These are phyloP conservation scores for Alternaria atra DNA, from an alignment of 2,329 filamentous ascomycete species.

Conservation along the genomic window DNA sequence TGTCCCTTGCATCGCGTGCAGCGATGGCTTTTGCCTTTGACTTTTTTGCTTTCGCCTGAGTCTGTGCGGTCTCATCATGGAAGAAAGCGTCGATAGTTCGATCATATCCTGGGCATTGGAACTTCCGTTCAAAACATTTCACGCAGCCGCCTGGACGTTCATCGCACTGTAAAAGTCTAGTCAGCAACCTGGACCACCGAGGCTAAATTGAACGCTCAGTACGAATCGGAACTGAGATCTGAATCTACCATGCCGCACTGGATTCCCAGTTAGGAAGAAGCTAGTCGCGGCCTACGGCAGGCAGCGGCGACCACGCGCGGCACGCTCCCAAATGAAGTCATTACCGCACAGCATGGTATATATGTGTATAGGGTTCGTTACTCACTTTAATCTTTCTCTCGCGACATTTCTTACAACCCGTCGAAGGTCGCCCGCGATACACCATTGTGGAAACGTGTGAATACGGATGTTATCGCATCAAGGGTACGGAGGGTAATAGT, in stretches of 20 bases:
- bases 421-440: conserved; percentile 46
- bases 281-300: not conserved
- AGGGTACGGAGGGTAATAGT: not conserved
- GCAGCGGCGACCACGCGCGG: not conserved
- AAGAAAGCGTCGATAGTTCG: conserved; percentile 41
- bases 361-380: not conserved
- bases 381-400: conserved; percentile 54
- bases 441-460: conserved; percentile 34
- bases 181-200: conserved; percentile 9
- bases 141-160: conserved; percentile 38
- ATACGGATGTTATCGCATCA: not conserved
- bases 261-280: conserved; percentile 8
- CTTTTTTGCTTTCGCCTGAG: conserved; percentile 37
- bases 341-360: not conserved
- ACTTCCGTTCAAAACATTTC: conserved; percentile 36
- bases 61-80: conserved; percentile 42
- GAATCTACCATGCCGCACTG: conserved; percentile 6
- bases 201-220: not conserved
- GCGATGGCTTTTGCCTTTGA: conserved; percentile 44
- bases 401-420: conserved; percentile 49
- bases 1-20: conserved; percentile 30
- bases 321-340: not conserved
- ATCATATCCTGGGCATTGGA: conserved; percentile 45
- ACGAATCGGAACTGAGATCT: not conserved
- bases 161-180: conserved; percentile 36